Base-by-base conservation (phyloP, 768 basidiomycete species). In the Flagelloscypha sp. region DNA sequence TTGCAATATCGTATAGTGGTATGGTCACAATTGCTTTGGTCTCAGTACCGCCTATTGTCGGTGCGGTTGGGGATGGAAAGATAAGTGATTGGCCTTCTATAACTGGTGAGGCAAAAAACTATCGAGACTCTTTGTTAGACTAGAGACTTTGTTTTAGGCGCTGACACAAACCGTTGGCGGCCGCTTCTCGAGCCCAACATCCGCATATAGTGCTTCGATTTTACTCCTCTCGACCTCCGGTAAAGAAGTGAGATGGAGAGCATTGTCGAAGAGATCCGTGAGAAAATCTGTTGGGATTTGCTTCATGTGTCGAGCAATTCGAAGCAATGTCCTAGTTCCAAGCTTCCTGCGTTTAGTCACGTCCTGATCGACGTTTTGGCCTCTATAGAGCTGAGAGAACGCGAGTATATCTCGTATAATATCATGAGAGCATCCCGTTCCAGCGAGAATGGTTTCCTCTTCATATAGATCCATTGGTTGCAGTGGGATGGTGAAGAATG, bases 401-500 rank as follows among this genome's bases (percentile, higher is more conserved):
- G 41, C 38, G 17, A 79, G 52, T 9, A 82, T 58, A 10, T 48
- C 52, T 2, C 66, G 50, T 9, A 72, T 54, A 21, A 58, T 32
- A 3, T 41, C 29, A 2, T 48, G 39, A 0, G 65, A 47, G 45
- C 77, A 79, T 3, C 71, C 73, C 1, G 76, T 76, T 7, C 63
- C 57, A 12, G 52, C 43, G 3, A 82, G 69, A 10, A 79, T 52
- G 2, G 48, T 41, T 0, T 49, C 43, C 54, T 82, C 77, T 49
- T 82, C 78, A 0, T 50, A 43, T 10, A 38, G 43, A 19, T 63
- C 59, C 78, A 82, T 82, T 1, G 77, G 76, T 45, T 73, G 72
- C 27, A 70, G 64, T 6, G 73, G 68, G 10, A 82, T 50, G 7
- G 76, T 53, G 52, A 79, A 74, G 62, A 82, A 79, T 76, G 79